A percentile compares a stretch with the other conserved stretches of the same genome.
phyloP scores from a whole-genome alignment of 345 rosid genomes.

The Eucalyptus curtisii region DNA sequence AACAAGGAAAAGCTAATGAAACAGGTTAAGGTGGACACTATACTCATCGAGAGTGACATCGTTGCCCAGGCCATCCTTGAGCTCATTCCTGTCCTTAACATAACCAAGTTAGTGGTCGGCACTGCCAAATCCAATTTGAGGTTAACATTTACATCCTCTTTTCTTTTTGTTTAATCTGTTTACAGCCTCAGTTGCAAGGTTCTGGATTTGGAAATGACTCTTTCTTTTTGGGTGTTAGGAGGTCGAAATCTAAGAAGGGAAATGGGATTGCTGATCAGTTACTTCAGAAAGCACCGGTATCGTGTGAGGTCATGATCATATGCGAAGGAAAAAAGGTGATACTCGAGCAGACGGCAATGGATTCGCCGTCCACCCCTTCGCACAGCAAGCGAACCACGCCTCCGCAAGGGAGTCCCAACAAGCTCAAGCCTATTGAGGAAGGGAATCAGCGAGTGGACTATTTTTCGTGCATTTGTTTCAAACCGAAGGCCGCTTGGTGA shows the following conservation, averaged over 20 bases:
- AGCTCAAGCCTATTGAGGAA: background rate
- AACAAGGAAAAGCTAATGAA: background rate
- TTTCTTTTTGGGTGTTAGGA: conserved; percentile 16
- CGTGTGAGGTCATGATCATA: conserved; percentile 48
- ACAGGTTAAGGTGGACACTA: conserved; percentile 58
- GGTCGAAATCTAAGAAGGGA: conserved; percentile 33
- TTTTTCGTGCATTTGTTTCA: background rate
- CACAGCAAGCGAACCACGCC: background rate
- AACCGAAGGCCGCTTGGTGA: background rate
- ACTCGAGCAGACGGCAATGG: conserved; percentile 5
- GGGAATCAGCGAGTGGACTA: background rate
- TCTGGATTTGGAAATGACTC: background rate
- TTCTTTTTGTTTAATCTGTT: background rate
- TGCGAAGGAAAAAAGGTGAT: conserved; percentile 51
- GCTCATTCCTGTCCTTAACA: conserved; percentile 59
- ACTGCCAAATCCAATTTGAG: conserved; percentile 44
- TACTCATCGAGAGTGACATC: conserved; percentile 64
- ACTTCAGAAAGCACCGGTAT: conserved; percentile 29
- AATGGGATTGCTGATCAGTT: conserved; percentile 41
- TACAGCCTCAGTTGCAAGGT: background rate
- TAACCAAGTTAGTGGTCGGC: conserved; percentile 74
- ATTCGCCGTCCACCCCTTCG: background rate
- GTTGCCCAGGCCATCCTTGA: conserved; percentile 61
- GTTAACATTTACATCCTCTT: conserved; percentile 3
- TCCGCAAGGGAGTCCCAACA: background rate